Conservation (phyloP, 176 grass and related monocot species). For the Chloris gayana region DNA sequence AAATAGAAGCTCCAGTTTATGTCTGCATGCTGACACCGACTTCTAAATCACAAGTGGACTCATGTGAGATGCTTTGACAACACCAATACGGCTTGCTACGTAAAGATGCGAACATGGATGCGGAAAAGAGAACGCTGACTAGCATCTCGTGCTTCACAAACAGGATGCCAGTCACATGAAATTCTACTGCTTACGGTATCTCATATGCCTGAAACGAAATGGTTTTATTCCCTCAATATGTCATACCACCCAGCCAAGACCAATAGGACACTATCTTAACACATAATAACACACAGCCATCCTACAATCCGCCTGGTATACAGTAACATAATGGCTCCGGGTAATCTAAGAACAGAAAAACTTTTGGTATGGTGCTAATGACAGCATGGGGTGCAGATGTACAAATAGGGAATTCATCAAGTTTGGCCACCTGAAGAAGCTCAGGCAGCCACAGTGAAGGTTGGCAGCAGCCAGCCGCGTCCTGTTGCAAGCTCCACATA, state of each 20-base stretch:
- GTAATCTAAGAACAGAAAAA: conserved; percentile 40
- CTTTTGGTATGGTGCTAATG: conserved; percentile 51
- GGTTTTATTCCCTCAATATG: conserved; percentile 42
- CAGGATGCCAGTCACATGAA: conserved; percentile 15
- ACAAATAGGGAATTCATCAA: conserved; percentile 33
- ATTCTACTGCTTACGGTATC: neutral
- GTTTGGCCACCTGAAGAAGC: neutral
- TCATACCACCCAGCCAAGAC: conserved; percentile 37
- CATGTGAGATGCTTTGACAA: too few relatives aligned
- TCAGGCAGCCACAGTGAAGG: conserved; percentile 40
- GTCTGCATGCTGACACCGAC: too few relatives aligned
- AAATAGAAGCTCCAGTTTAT: too few relatives aligned
- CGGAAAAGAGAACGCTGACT: neutral
- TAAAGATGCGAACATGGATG: neutral
- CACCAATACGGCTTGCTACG: too few relatives aligned
- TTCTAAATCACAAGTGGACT: too few relatives aligned
- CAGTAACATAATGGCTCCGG: conserved; percentile 11
- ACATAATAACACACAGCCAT: conserved; percentile 29
- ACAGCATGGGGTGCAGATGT: conserved; percentile 51
- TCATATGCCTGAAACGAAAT: conserved; percentile 37
- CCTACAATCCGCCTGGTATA: conserved; percentile 50
- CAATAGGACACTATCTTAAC: conserved; percentile 43
- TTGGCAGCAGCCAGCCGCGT: conserved; percentile 60
- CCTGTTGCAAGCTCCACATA: conserved; percentile 56
- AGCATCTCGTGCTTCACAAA: neutral